Percentiles rank a stretch among this genome's conserved stretches.
Conservation (phyloP, 140 eudicot species). For the Bidens hawaiensis region DNA sequence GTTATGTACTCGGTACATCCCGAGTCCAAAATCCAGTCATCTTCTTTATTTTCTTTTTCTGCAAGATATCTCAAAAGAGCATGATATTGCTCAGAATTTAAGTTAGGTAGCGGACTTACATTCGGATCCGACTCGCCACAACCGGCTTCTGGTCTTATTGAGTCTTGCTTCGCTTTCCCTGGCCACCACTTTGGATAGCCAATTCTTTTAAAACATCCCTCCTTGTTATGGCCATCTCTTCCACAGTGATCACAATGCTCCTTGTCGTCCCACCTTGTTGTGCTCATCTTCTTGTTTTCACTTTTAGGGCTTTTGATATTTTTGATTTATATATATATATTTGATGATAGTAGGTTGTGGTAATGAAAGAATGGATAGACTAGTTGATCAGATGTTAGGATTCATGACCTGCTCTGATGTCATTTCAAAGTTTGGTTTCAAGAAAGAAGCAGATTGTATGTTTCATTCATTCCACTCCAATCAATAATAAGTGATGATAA, state of each 20-base stretch:
- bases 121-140: background rate
- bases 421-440: too few relatives aligned
- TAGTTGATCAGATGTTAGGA: background rate
- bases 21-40: background rate
- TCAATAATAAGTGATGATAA: too few relatives aligned
- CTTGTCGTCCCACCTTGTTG: background rate
- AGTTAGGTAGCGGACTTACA: background rate
- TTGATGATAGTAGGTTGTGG: too few relatives aligned
- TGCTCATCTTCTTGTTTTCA: background rate
- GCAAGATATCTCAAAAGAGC: conserved; percentile 1
- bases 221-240: too few relatives aligned
- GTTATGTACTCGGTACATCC: background rate
- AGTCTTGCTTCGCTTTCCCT: background rate
- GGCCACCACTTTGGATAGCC: too few relatives aligned
- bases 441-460: too few relatives aligned
- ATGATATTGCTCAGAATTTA: background rate
- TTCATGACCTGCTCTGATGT: background rate
- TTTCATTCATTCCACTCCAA: too few relatives aligned
- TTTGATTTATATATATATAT: too few relatives aligned
- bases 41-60: background rate
- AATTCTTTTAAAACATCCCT: too few relatives aligned
- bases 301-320: background rate
- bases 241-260: too few relatives aligned
- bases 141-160: background rate
- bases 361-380: background rate